Evolutionary conservation across 129 eudicot species (phyloP).

Genomic region (Kitagawia praeruptora): DNA sequence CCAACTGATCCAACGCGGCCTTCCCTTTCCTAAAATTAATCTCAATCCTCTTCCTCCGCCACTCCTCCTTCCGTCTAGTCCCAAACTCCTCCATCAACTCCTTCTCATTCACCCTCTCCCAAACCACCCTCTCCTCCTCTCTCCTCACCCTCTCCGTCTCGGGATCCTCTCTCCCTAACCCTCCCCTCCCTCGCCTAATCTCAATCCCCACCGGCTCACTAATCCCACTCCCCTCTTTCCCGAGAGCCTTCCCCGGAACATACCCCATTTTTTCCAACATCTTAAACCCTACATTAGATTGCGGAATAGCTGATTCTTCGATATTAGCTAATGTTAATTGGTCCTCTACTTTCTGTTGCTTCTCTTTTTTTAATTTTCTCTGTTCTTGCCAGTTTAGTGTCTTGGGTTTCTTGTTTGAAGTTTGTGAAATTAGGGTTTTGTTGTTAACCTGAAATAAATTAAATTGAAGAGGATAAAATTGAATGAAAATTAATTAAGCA

Average conservation of each 20-base stretch:
- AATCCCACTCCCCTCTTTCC: constrained; percentile 68
- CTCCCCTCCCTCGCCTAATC: constrained; percentile 76
- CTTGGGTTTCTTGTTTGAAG: constrained; percentile 43
- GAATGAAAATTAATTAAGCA: too few relatives aligned
- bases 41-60: constrained; percentile 57
- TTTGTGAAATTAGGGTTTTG: constrained; percentile 13
- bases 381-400: constrained; percentile 56
- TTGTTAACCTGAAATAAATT: constrained; percentile 23
- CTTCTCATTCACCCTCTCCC: constrained; percentile 49
- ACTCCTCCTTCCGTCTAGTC: constrained; percentile 60
- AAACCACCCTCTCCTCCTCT: constrained; percentile 41
- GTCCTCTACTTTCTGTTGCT: constrained; percentile 64
- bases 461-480: neutral
- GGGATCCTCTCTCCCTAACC: constrained; percentile 76
- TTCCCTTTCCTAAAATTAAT: constrained; percentile 63
- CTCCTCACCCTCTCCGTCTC: constrained; percentile 53
- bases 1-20: constrained; percentile 80
- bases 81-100: constrained; percentile 75
- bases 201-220: constrained; percentile 66
- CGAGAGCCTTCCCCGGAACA: constrained; percentile 77
- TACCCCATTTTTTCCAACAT: constrained; percentile 90
- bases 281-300: constrained; percentile 84
- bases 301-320: constrained; percentile 65
- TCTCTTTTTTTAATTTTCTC: constrained; percentile 45
- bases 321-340: constrained; percentile 53